Conservation (phyloP, 371 early-diverging fungal genomes). For the Vairimorpha ceranae region DNA sequence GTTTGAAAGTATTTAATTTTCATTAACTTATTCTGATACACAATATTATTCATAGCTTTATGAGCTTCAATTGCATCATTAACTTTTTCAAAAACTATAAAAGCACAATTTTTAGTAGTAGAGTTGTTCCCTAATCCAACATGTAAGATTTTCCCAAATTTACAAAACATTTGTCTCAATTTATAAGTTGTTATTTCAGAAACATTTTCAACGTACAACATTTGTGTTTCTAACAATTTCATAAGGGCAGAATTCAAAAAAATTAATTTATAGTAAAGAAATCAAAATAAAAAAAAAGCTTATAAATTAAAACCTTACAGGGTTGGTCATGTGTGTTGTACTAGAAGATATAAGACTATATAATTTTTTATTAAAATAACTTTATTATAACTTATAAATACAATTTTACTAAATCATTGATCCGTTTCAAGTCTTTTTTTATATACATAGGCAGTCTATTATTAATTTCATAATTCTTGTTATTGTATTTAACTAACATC, state of each 20-base stretch:
- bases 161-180: conserved; percentile 16
- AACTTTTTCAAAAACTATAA: conserved; percentile 85
- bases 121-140: conserved; percentile 67
- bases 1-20: conserved; percentile 25
- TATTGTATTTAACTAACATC: neutral
- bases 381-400: too few species aligned
- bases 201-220: conserved; percentile 66
- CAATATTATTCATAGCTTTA: conserved; percentile 11
- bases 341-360: too few species aligned
- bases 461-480: neutral
- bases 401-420: neutral
- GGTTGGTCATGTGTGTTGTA: too few species aligned
- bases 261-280: too few species aligned
- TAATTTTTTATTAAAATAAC: too few species aligned
- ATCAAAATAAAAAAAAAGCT: too few species aligned
- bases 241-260: neutral
- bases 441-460: conserved; percentile 14
- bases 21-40: conserved; percentile 15
- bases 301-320: too few species aligned
- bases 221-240: conserved; percentile 22
- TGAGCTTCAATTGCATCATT: conserved; percentile 83
- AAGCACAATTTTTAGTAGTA: conserved; percentile 82
- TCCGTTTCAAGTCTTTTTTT: conserved; percentile 4
- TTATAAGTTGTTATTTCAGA: conserved; percentile 71
- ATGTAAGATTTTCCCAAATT: conserved; percentile 15